Base-by-base conservation (phyloP, 2,329 filamentous ascomycete genomes). In the Ascochyta rabiei region DNA sequence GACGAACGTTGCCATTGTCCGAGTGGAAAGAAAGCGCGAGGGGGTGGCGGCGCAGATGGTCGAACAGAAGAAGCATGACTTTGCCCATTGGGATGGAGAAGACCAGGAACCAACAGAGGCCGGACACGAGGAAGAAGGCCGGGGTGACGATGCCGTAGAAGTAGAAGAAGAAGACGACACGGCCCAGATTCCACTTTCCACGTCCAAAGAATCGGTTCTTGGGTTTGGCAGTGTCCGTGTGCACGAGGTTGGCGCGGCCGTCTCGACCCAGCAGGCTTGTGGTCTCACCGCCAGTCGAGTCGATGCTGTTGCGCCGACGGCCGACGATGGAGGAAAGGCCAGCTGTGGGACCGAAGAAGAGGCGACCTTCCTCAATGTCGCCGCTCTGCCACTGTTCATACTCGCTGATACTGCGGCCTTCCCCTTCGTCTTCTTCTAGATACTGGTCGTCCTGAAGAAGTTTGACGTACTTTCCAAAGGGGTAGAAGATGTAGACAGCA, bases 31-130 rank as follows among this genome's bases (percentile, higher is more conserved):
- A 93, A 54, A 99, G 79, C 1, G 96, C 93, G 35, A 99, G 81
- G 16, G 95, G 95, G 75, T 98, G 95, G 41, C 95, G 89, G 48
- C 93, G 87, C 21, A 99, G 84, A 74, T 99, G 96, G 75, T 93
- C 88, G 72, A 96, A 90, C 13, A 99, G 81, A 52, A 98, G 85
- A 59, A 93, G 84, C 2, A 92, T 96, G 35, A 96, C 90, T 73
- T 96, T 96, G 67, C 93, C 96, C 95, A 99, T 99, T 8, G 95
- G 96, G 48, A 99, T 99, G 81, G 88, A 93, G 79, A 99, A 99
- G 53, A 99, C 95, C 62, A 98, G 77, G 70, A 99, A 88, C 93
- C 93, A 99, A 78, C 95, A 99, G 56, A 96, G 84, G 23, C 85
- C 86, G 8, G 92, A 96, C 31, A 95, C 92, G 38, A 96, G 69